Evolutionary conservation across 345 rosid genomes (phyloP).

Genomic region (Lepidium africanum): DNA sequence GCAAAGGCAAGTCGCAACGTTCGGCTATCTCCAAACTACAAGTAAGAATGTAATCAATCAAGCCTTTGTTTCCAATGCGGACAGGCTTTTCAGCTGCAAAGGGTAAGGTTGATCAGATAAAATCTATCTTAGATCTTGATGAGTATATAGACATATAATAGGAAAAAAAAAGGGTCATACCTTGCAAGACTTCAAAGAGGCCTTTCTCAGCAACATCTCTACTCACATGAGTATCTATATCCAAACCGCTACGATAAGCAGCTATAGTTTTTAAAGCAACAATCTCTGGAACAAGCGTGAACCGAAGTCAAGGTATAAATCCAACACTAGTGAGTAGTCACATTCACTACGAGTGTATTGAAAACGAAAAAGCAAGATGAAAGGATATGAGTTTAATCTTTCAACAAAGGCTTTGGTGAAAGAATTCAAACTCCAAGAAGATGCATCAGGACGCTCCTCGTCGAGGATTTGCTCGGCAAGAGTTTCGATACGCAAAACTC

Average conservation of each 20-base stretch:
- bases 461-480: slow-evolving; percentile 79
- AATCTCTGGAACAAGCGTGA: slow-evolving; percentile 51
- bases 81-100: slow-evolving; percentile 67
- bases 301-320: slow-evolving; percentile 37
- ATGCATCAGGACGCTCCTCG: slow-evolving; percentile 34
- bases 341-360: neutral
- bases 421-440: slow-evolving; percentile 58
- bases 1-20: slow-evolving; percentile 65
- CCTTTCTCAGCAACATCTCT: slow-evolving; percentile 65
- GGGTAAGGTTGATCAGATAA: slow-evolving; percentile 16
- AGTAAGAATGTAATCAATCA: slow-evolving; percentile 69
- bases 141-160: neutral
- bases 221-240: slow-evolving; percentile 54
- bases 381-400: slow-evolving; percentile 86
- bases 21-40: slow-evolving; percentile 57
- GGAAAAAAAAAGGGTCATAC: slow-evolving; percentile 31
- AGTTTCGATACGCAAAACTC: slow-evolving; percentile 71
- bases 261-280: slow-evolving; percentile 80
- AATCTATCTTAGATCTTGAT: neutral
- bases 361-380: neutral
- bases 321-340: neutral
- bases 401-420: slow-evolving; percentile 50
- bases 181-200: slow-evolving; percentile 46
- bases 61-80: slow-evolving; percentile 58
- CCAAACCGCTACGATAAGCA: slow-evolving; percentile 89